Conservation (phyloP, 345 rosid genomes). For the sweet orange (Citrus sinensis) region DNA sequence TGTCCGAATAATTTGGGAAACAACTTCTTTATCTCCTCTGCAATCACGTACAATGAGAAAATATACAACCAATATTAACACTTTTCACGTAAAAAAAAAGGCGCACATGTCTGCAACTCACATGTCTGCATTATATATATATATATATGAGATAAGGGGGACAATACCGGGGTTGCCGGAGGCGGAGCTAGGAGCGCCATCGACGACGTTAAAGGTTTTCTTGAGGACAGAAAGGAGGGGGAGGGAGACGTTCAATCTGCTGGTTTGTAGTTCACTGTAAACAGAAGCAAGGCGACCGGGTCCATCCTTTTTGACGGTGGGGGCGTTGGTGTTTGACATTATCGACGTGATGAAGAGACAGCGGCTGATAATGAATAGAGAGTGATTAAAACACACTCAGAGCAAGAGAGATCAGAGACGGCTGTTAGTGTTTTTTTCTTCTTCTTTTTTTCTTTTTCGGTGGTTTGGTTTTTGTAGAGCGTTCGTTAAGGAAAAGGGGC, state of each 20-base stretch:
- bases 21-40: conserved; percentile 40
- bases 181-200: conserved; percentile 42
- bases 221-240: conserved; percentile 40
- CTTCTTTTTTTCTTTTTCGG: neutral
- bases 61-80: no score
- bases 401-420: neutral
- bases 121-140: no score
- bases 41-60: neutral
- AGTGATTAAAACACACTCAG: neutral
- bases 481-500: neutral
- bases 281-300: conserved; percentile 27
- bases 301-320: neutral
- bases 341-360: neutral
- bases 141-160: neutral
- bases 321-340: neutral
- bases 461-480: neutral
- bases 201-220: conserved; percentile 32
- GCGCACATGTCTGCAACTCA: no score
- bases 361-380: neutral
- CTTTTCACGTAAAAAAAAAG: no score
- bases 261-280: conserved; percentile 39
- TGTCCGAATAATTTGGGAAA: conserved; percentile 39
- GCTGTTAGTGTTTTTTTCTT: neutral
- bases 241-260: conserved; percentile 32
- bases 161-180: conserved; percentile 38